These are phyloP conservation scores for Chalciporus chontae DNA, from an alignment of 768 basidiomycete genomes.

Conservation along the genomic window DNA sequence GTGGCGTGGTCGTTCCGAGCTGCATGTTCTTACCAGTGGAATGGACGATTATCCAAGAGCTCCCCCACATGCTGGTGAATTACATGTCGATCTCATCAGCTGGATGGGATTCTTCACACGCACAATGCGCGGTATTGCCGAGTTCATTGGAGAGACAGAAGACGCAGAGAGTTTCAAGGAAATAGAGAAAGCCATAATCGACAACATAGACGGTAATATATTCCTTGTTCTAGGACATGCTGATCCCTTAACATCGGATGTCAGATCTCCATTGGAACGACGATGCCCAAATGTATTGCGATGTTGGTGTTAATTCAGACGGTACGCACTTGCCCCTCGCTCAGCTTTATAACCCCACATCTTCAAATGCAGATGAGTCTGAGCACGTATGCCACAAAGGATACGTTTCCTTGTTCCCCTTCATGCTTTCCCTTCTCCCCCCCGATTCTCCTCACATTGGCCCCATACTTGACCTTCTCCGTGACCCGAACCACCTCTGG, in stretches of 20 bases:
- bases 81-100: slow-evolving; percentile 89
- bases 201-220: slow-evolving; percentile 75
- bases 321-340: slow-evolving; percentile 43
- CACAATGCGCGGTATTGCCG: slow-evolving; percentile 90
- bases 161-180: slow-evolving; percentile 74
- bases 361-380: slow-evolving; percentile 68
- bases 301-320: slow-evolving; percentile 78
- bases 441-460: slow-evolving; percentile 76
- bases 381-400: slow-evolving; percentile 88
- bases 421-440: slow-evolving; percentile 78
- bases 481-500: slow-evolving; percentile 85
- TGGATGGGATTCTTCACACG: slow-evolving; percentile 97
- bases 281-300: slow-evolving; percentile 89
- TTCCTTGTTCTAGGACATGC: not conserved
- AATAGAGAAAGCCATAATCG: slow-evolving; percentile 76
- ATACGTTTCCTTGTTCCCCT: slow-evolving; percentile 92
- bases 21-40: slow-evolving; percentile 88
- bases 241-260: slow-evolving; percentile 1
- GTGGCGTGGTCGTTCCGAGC: slow-evolving; percentile 86
- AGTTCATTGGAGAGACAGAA: slow-evolving; percentile 81
- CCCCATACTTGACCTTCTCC: slow-evolving; percentile 75
- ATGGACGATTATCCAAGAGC: slow-evolving; percentile 97
- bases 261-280: slow-evolving; percentile 93
- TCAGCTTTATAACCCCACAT: not conserved
- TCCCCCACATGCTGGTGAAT: slow-evolving; percentile 83